A percentile compares a stretch with the other conserved stretches of the same genome.
These are phyloP conservation scores for Ceratocystiopsis sp. DNA, from an alignment of 2,329 filamentous ascomycete species.

Conservation along the genomic window DNA sequence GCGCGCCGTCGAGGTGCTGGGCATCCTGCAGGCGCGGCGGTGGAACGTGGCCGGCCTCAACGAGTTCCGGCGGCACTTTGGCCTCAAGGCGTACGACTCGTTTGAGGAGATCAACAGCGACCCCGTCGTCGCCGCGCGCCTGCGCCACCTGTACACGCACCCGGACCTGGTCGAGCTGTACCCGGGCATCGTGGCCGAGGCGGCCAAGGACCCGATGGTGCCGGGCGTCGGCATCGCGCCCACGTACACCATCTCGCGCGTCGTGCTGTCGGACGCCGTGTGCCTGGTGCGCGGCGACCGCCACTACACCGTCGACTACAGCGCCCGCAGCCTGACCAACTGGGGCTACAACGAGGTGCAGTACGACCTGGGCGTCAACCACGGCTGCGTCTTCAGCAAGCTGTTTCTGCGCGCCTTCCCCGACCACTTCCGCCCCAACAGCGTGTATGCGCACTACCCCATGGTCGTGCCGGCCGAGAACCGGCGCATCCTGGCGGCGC, in stretches of 20 bases:
- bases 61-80: conserved; percentile 72
- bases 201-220: conserved; percentile 55
- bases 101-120: conserved; percentile 79
- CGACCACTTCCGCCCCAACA: conserved; percentile 59
- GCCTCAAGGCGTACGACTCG: conserved; percentile 54
- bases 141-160: conserved; percentile 56
- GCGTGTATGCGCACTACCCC: conserved; percentile 69
- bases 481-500: conserved; percentile 47
- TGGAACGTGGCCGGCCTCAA: conserved; percentile 71
- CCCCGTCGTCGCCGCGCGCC: conserved; percentile 46
- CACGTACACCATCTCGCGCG: conserved; percentile 60
- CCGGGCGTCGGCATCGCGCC: conserved; percentile 61
- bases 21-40: conserved; percentile 57
- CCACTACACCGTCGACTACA: conserved; percentile 65
- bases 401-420: conserved; percentile 67
- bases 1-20: conserved; percentile 61
- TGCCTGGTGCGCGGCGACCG: conserved; percentile 63
- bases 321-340: conserved; percentile 57
- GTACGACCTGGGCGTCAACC: conserved; percentile 55
- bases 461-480: conserved; percentile 56
- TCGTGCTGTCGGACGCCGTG: conserved; percentile 62
- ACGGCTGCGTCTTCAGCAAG: conserved; percentile 76
- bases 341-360: conserved; percentile 67
- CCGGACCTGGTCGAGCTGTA: conserved; percentile 70
- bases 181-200: conserved; percentile 60